Evolutionary conservation across 2,329 filamentous ascomycete genomes (phyloP), one percentile per base, ranked within the genome.

Genomic region (Aureobasidium sp.): DNA sequence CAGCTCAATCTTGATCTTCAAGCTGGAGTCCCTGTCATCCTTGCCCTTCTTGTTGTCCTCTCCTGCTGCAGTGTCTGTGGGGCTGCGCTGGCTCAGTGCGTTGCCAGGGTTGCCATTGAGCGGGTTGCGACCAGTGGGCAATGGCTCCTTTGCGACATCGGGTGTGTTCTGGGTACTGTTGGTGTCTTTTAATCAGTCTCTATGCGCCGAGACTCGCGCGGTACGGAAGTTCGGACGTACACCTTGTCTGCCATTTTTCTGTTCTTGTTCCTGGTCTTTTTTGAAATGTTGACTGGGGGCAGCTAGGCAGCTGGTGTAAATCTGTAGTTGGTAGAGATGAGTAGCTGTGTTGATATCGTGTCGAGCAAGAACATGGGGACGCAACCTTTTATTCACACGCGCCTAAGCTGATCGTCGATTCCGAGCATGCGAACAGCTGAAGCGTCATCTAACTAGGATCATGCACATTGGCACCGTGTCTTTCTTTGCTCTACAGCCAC

Each of bases 1-100:
- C 51, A 71, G 59, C 61, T 69, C 64, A 36, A 71, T 70, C 45
- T 64, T 63, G 56, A 71, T 71, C 58, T 67, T 69, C 62, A 71
- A 57, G 53, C 68, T 69, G 49, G 64, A 67, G 34, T 68, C 64
- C 51, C 68, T 66, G 36, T 70, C 64, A 5, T 20, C 29, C 3
- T 60, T 53, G 31, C 31, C 31, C 27, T 49, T 36, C 51, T 49
- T 25, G n/a, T 27, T 20, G 11, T 60, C 25, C 22, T 41, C n/a
- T 11, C 45, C 55, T 27, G 34, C 39, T 20, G 27, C 17, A 14
- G 37, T 29, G 7, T 62, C 37, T 15, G 25, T 20, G 17, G 47
- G 63, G 53, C 37, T 64, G 61, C 29, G 42, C n/a, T 59, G 47
- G 56, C 31, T 48, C 17, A 59, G 34, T 22, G 36, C 31, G 7